These are phyloP conservation scores for Fusarium equiseti DNA, from an alignment of 2,329 filamentous ascomycete species.

Conservation along the genomic window DNA sequence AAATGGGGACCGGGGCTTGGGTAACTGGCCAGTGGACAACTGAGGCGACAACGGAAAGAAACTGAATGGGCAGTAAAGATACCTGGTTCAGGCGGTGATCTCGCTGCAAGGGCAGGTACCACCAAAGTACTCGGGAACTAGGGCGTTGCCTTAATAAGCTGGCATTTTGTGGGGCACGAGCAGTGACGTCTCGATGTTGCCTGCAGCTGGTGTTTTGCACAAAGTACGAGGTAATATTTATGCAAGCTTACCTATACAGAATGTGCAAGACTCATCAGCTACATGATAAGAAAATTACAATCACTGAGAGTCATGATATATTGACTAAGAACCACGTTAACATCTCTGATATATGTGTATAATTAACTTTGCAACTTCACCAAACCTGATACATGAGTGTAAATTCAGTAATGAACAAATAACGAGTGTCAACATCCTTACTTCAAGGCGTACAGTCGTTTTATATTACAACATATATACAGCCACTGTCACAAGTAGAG, in stretches of 20 bases:
- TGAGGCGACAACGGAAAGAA: conserved; percentile 23
- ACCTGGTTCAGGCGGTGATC: conserved; percentile 23
- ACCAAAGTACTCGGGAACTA: conserved; percentile 12
- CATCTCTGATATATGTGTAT: not conserved
- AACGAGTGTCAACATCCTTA: not conserved
- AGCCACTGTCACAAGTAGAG: not conserved
- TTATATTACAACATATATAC: not conserved
- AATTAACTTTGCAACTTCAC: not conserved
- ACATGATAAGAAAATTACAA: not conserved
- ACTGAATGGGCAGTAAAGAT: conserved; percentile 33
- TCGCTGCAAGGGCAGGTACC: conserved; percentile 41
- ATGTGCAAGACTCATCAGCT: not conserved
- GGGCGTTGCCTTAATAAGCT: conserved; percentile 34
- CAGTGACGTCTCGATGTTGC: conserved; percentile 55
- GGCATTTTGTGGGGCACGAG: conserved; percentile 37
- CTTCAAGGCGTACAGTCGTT: not conserved
- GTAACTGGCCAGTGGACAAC: conserved; percentile 39
- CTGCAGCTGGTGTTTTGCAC: conserved; percentile 39
- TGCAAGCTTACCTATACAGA: conserved; percentile 24
- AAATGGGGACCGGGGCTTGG: conserved; percentile 41
- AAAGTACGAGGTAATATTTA: conserved; percentile 8
- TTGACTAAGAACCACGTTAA: not conserved
- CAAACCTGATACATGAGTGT: not conserved
- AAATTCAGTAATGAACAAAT: not conserved
- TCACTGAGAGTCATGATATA: not conserved